Evolutionary conservation across 352 stramenopile species (phyloP).

Genomic region (Phytophthora podocarpi): DNA sequence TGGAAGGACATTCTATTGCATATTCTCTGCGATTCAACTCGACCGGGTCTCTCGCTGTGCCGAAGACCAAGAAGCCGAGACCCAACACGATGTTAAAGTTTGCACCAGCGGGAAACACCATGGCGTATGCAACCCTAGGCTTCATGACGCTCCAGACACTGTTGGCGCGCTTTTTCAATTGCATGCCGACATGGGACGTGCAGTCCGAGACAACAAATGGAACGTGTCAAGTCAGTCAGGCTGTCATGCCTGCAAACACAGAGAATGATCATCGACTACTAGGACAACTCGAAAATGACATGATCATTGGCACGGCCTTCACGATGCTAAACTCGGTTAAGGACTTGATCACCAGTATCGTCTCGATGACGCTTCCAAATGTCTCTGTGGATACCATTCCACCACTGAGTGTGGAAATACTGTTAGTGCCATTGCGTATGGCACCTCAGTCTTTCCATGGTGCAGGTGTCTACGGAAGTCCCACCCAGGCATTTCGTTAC

Average conservation of each 20-base stretch:
- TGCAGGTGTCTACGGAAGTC: slow-evolving; percentile 48
- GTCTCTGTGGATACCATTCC: slow-evolving; percentile 43
- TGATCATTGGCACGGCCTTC: slow-evolving; percentile 56
- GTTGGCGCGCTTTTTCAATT: slow-evolving; percentile 72
- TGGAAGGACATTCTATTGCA: slow-evolving; percentile 41
- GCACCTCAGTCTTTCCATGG: slow-evolving; percentile 70
- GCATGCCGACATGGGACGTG: slow-evolving; percentile 58
- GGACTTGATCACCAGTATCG: slow-evolving; percentile 5
- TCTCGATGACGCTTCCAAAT: slow-evolving; percentile 18
- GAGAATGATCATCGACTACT: slow-evolving; percentile 48
- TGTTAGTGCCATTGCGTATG: slow-evolving; percentile 58
- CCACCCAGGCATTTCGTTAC: slow-evolving; percentile 58
- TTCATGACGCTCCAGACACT: slow-evolving; percentile 81
- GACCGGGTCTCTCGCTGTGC: slow-evolving; percentile 51
- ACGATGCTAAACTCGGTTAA: slow-evolving; percentile 31
- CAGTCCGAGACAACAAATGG: slow-evolving; percentile 29
- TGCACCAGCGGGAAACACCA: slow-evolving; percentile 17
- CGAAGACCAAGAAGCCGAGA: slow-evolving; percentile 42
- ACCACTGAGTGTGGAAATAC: slow-evolving; percentile 28
- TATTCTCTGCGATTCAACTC: slow-evolving; percentile 79
- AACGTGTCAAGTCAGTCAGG: slow-evolving; percentile 51
- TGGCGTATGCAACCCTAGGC: slow-evolving; percentile 60
- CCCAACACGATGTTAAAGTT: slow-evolving; percentile 22
- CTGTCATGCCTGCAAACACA: slow-evolving; percentile 29
- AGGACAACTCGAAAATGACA: slow-evolving; percentile 50